These are phyloP conservation scores for Ophiocordyceps unilateralis DNA, from an alignment of 2,329 filamentous ascomycete species.

Conservation along the genomic window DNA sequence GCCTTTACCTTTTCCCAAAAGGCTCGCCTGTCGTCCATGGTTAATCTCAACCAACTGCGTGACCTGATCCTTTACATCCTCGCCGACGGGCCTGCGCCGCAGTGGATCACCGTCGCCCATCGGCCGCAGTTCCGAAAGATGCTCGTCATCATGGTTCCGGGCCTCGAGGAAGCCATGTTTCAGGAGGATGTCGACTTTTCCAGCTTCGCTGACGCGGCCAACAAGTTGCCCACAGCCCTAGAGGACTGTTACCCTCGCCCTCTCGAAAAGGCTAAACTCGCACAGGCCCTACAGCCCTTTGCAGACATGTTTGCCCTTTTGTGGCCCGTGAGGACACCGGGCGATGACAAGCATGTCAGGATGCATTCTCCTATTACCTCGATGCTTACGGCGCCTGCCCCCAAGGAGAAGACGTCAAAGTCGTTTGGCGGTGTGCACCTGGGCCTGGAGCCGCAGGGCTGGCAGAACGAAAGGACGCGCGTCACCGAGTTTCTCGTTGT, in stretches of 20 bases:
- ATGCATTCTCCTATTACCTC: conserved; percentile 78
- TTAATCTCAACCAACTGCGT: conserved; percentile 45
- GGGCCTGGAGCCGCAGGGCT: conserved; percentile 45
- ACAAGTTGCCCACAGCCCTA: conserved; percentile 22
- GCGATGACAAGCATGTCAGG: conserved; percentile 63
- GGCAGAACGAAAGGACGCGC: conserved; percentile 60
- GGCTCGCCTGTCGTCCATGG: conserved; percentile 41
- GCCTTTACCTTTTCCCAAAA: conserved; percentile 38
- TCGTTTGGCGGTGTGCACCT: conserved; percentile 47
- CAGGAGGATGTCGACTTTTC: conserved; percentile 37
- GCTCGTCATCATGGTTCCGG: conserved; percentile 81
- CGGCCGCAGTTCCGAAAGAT: conserved; percentile 56
- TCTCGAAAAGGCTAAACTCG: conserved; percentile 32
- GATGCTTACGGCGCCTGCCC: conserved; percentile 59
- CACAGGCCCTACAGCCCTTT: conserved; percentile 44
- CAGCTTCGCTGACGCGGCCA: conserved; percentile 20
- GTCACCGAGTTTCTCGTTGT: conserved; percentile 65
- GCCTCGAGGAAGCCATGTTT: conserved; percentile 83
- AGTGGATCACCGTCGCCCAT: conserved; percentile 47
- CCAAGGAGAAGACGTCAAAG: conserved; percentile 44
- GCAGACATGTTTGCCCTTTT: conserved; percentile 72
- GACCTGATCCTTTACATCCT: conserved; percentile 49
- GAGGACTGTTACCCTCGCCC: conserved; percentile 43
- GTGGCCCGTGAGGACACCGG: conserved; percentile 78
- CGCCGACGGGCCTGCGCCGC: conserved; percentile 45